phyloP scores from a whole-genome alignment of 2,329 filamentous ascomycete species.

The Ilyonectria mors-panacis region DNA sequence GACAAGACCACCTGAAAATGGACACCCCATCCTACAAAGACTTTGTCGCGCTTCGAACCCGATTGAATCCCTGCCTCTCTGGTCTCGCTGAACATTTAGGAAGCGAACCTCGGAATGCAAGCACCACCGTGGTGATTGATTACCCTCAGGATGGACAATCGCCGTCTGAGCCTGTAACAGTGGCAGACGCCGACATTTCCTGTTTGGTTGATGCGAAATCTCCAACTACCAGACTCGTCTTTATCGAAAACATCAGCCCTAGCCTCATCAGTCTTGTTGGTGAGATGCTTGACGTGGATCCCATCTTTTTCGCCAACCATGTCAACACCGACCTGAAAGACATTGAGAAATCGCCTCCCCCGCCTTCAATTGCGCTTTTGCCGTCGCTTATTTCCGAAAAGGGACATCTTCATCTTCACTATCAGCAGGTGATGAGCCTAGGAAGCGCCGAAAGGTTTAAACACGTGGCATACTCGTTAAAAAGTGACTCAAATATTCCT shows the following conservation, averaged over 20 bases:
- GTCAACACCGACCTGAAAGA: constrained; percentile 35
- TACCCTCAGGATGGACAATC: neutral
- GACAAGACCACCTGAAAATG: neutral
- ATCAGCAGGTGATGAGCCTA: constrained; percentile 36
- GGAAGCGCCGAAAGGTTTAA: constrained; percentile 18
- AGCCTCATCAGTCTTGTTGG: constrained; percentile 28
- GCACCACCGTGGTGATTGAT: neutral
- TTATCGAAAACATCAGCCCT: constrained; percentile 37
- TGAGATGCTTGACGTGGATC: constrained; percentile 35
- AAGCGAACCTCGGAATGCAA: neutral
- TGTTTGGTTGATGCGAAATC: neutral
- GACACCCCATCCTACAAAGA: neutral
- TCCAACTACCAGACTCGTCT: constrained; percentile 18
- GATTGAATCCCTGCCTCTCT: constrained; percentile 5
- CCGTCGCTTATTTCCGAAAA: constrained; percentile 31
- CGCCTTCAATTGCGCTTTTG: constrained; percentile 35
- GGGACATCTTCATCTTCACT: constrained; percentile 38
- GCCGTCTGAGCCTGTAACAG: neutral
- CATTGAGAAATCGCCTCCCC: constrained; percentile 34
- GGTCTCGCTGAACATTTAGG: neutral
- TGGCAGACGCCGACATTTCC: neutral
- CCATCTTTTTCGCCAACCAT: constrained; percentile 39
- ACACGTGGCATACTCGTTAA: constrained; percentile 10
- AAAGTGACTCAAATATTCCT: constrained; percentile 14
- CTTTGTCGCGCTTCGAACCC: constrained; percentile 2